A percentile compares a stretch with the other conserved stretches of the same genome.
Conservation (phyloP, 306 rosid species). For the Quercus wislizeni region DNA sequence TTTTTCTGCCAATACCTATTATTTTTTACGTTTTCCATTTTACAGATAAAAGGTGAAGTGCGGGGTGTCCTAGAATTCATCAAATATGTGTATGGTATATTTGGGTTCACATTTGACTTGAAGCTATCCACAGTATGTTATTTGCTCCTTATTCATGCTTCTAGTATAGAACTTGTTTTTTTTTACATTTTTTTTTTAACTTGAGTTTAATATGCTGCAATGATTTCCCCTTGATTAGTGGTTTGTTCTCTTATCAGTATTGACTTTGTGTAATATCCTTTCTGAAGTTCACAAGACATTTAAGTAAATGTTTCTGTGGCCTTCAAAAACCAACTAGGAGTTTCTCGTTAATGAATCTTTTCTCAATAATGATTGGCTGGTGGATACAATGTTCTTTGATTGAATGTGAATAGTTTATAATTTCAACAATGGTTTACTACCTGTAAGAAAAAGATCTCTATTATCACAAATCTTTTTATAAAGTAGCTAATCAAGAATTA, state of each 20-base stretch:
- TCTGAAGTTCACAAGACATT: not conserved
- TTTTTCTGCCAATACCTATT: slow-evolving; percentile 4
- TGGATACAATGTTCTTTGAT: not conserved
- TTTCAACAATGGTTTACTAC: not conserved
- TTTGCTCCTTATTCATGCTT: slow-evolving; percentile 2
- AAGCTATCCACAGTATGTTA: slow-evolving; percentile 83
- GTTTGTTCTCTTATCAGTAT: not conserved
- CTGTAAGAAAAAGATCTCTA: not conserved
- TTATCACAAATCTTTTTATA: not conserved
- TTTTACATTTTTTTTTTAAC: not conserved
- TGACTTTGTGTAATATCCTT: not conserved
- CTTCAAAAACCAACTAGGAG: not conserved
- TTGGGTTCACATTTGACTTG: slow-evolving; percentile 89
- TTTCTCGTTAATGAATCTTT: not conserved
- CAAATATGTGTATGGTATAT: slow-evolving; percentile 54
- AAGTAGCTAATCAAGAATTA: not conserved
- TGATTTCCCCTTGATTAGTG: not conserved
- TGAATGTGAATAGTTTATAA: not conserved
- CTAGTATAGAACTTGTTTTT: not conserved
- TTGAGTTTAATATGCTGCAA: not conserved
- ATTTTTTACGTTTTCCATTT: slow-evolving; percentile 23
- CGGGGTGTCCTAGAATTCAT: slow-evolving; percentile 68
- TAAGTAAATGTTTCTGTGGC: not conserved
- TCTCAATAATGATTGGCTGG: not conserved
- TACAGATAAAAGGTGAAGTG: slow-evolving; percentile 89